These are phyloP conservation scores for Kentomonas sorsogonicus DNA, from an alignment of 208 protist genomes.

Conservation along the genomic window DNA sequence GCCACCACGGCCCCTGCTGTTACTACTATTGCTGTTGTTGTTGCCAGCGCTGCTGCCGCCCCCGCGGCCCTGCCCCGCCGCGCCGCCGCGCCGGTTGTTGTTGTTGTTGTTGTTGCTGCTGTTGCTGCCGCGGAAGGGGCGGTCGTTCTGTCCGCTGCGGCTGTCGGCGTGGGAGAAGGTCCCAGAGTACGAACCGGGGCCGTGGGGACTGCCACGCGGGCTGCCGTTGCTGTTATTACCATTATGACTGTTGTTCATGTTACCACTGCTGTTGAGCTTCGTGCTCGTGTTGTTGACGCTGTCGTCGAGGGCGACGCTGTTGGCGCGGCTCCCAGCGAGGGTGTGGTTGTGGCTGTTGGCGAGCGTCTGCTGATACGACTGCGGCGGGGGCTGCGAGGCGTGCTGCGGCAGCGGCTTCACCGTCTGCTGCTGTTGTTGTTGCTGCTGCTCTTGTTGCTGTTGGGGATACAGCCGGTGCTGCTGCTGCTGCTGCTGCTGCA, in stretches of 20 bases:
- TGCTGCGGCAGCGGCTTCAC: too few species aligned
- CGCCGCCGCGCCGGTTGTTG: not conserved
- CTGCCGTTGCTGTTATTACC: too few species aligned
- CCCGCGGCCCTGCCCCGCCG: not conserved
- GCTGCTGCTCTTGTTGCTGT: constrained; percentile 1
- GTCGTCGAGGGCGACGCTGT: constrained; percentile 1
- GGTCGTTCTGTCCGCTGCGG: too few species aligned
- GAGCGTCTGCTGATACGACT: not conserved
- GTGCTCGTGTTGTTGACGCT: constrained; percentile 13
- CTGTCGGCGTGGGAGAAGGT: too few species aligned
- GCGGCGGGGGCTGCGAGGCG: not conserved
- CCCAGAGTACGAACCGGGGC: too few species aligned
- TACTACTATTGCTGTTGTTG: constrained; percentile 7
- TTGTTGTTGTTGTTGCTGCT: not conserved
- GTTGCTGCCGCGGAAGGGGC: not conserved
- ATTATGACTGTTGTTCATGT: too few species aligned
- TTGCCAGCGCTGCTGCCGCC: constrained; percentile 3
- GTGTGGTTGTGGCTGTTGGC: not conserved
- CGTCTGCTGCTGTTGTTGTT: constrained; percentile 1
- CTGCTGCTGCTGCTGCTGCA: constrained; percentile 4
- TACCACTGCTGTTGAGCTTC: constrained; percentile 16
- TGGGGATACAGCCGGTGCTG: too few species aligned
- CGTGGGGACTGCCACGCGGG: too few species aligned
- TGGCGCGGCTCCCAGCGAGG: constrained; percentile 6
- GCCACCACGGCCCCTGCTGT: constrained; percentile 2